Evolutionary conservation across 2,329 filamentous ascomycete genomes (phyloP).

Genomic region (Rhinocladiella similis): DNA sequence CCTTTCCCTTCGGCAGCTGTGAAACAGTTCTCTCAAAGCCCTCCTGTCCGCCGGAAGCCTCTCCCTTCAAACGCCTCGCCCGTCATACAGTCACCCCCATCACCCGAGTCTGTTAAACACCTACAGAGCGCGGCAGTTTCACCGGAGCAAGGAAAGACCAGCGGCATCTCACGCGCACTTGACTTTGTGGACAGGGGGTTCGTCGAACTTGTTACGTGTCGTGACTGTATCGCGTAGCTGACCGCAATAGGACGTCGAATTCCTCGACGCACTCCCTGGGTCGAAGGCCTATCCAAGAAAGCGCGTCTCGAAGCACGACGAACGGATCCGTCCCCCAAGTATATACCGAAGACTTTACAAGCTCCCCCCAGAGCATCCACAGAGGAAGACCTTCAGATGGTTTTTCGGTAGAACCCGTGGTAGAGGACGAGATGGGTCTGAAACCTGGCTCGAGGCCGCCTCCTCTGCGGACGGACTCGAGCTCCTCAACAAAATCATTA

Average conservation of each 20-base stretch:
- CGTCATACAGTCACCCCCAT: slow-evolving; percentile 11
- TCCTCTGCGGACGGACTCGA: slow-evolving; percentile 46
- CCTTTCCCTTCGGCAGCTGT: slow-evolving; percentile 20
- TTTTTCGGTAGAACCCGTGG: slow-evolving; percentile 13
- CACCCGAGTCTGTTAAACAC: slow-evolving; percentile 21
- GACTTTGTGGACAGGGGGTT: slow-evolving; percentile 9
- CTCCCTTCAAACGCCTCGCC: slow-evolving; percentile 48
- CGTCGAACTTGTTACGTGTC: not conserved
- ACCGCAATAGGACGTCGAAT: slow-evolving; percentile 3
- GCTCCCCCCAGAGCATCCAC: slow-evolving; percentile 8
- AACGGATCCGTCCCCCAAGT: slow-evolving; percentile 11
- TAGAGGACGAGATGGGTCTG: slow-evolving; percentile 41
- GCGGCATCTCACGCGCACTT: slow-evolving; percentile 2
- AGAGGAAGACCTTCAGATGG: slow-evolving; percentile 14
- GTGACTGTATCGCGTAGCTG: not conserved
- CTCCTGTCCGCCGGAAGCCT: slow-evolving; percentile 55
- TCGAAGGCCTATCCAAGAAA: slow-evolving; percentile 1
- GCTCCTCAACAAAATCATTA: slow-evolving; percentile 37
- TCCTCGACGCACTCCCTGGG: not conserved
- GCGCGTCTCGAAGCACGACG: slow-evolving; percentile 3
- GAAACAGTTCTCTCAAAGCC: slow-evolving; percentile 25
- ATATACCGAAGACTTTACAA: not conserved
- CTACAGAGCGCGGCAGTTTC: not conserved
- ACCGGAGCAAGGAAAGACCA: not conserved
- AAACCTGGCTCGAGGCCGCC: slow-evolving; percentile 43